These are phyloP conservation scores for Wickerhamomyces sp. DNA, from an alignment of 1,139 yeast genomes.

Conservation along the genomic window DNA sequence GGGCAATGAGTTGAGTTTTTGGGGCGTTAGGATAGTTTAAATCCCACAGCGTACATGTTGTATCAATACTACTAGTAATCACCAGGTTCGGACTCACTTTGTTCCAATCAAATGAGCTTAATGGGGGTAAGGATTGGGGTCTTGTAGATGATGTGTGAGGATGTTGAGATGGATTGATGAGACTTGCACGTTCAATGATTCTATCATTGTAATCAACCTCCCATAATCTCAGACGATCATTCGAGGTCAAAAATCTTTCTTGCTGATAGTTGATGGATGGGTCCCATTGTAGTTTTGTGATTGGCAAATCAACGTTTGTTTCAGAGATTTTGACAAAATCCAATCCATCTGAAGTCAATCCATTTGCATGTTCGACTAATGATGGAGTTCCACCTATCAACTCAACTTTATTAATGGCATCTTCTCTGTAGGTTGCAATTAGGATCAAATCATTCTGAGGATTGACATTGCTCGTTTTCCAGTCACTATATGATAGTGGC, in stretches of 20 bases:
- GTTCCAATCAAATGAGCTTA: slow-evolving; percentile 95
- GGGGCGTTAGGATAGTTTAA: slow-evolving; percentile 55
- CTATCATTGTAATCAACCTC: slow-evolving; percentile 38
- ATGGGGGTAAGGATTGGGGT: slow-evolving; percentile 54
- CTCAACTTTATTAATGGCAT: slow-evolving; percentile 48
- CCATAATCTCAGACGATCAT: slow-evolving; percentile 69
- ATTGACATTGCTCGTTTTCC: slow-evolving; percentile 41
- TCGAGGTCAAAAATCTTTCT: slow-evolving; percentile 54
- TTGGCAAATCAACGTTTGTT: slow-evolving; percentile 54
- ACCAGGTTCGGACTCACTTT: slow-evolving; percentile 60
- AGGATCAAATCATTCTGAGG: slow-evolving; percentile 51
- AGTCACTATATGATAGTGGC: slow-evolving; percentile 66
- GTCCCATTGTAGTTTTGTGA: slow-evolving; percentile 71
- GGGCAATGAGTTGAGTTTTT: slow-evolving; percentile 92
- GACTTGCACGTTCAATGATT: slow-evolving; percentile 33
- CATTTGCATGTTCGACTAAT: slow-evolving; percentile 21
- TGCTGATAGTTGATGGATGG: slow-evolving; percentile 31
- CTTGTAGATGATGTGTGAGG: slow-evolving; percentile 9
- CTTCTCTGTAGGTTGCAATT: slow-evolving; percentile 67
- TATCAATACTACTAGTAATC: slow-evolving; percentile 86
- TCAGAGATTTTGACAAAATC: slow-evolving; percentile 46
- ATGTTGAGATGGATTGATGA: slow-evolving; percentile 35
- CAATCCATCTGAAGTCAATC: slow-evolving; percentile 29
- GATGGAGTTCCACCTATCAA: slow-evolving; percentile 18
- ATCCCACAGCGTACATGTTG: slow-evolving; percentile 98